Evolutionary conservation across 83 land plant genomes (phyloP), one percentile per base, ranked within the genome.

Genomic region (Picea mariana): DNA sequence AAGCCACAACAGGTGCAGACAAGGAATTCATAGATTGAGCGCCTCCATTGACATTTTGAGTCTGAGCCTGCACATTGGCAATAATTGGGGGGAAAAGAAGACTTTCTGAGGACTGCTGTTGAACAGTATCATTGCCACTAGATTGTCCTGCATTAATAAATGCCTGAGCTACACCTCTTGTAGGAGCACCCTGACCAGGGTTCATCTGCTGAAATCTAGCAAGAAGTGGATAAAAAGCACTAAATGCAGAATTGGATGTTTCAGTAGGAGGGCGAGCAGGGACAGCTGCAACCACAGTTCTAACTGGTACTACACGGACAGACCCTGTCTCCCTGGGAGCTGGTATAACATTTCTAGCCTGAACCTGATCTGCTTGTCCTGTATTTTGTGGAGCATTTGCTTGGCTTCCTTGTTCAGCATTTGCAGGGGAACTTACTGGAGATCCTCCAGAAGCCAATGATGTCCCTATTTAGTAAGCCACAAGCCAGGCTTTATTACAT

Each of bases 231-330:
- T 83, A 76, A 26, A 86, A 17, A 3, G 83, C 81, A 80, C 68
- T 81, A 11, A 82, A 47, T 27, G 81, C 78, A 79, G 79, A 78
- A 52, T 66, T 81, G 40, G 80, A 20, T 20, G 79, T 24, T 27
- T 83, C 87, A 24, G 42, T 24, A 24, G 67, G 26, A 65, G 67
- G 67, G 26, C 67, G 67, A n/a, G 67, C 5, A 59, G 90, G 94
- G 42, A 88, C 79, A 83, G 89, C 87, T 52, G 94, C 78, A n/a
- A n/a, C n/a, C n/a, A n/a, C n/a, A n/a, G n/a, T n/a, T n/a, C n/a
- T n/a, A n/a, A n/a, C n/a, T n/a, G 95, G 85, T 66, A 86, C n/a
- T 0, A 84, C 87, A 27, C 79, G 65, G 31, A 80, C 38, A 66
- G 83, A 40, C 63, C 78, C 66, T 20, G 88, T 66, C 61, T 84